Percentiles rank a stretch among this genome's conserved stretches.
phyloP scores from a whole-genome alignment of 2,329 filamentous ascomycete species.

The Scleromitrula shiraiana region DNA sequence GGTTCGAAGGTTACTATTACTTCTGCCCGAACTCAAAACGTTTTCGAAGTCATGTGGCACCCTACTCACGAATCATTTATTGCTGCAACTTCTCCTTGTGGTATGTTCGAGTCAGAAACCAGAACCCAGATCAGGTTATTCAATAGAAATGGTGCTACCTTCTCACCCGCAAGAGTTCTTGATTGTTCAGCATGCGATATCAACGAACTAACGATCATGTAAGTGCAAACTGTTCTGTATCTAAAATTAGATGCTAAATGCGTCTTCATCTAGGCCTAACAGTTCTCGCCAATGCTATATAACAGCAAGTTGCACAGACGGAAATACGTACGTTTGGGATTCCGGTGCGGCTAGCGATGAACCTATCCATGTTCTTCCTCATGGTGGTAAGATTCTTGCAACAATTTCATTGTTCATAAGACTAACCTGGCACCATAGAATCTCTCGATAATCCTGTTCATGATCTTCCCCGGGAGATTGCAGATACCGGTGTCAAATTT shows the following conservation, averaged over 20 bases:
- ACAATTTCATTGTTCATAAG: neutral
- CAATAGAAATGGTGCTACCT: slow-evolving; percentile 29
- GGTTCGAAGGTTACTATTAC: slow-evolving; percentile 37
- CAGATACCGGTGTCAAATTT: slow-evolving; percentile 57
- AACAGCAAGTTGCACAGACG: slow-evolving; percentile 54
- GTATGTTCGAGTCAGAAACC: slow-evolving; percentile 35
- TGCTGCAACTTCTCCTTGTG: slow-evolving; percentile 48
- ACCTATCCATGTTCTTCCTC: slow-evolving; percentile 47
- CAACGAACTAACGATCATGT: slow-evolving; percentile 52
- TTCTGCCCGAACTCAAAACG: slow-evolving; percentile 47
- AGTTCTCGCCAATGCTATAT: slow-evolving; percentile 43
- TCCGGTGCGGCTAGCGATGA: slow-evolving; percentile 43
- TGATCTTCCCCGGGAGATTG: slow-evolving; percentile 36
- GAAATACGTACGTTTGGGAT: slow-evolving; percentile 56
- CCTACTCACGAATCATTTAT: slow-evolving; percentile 45
- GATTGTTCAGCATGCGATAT: slow-evolving; percentile 54
- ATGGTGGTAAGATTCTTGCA: slow-evolving; percentile 35
- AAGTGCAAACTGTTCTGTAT: slow-evolving; percentile 13
- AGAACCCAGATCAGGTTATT: slow-evolving; percentile 53
- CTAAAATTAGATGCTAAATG: slow-evolving; percentile 19
- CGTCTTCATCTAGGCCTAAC: slow-evolving; percentile 41
- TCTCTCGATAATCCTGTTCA: slow-evolving; percentile 25
- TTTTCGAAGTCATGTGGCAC: slow-evolving; percentile 59
- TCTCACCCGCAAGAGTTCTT: slow-evolving; percentile 43
- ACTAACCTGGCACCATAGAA: slow-evolving; percentile 17